phyloP scores from a whole-genome alignment of 2,329 filamentous ascomycete genomes.

The Juglanconis oblonga region DNA sequence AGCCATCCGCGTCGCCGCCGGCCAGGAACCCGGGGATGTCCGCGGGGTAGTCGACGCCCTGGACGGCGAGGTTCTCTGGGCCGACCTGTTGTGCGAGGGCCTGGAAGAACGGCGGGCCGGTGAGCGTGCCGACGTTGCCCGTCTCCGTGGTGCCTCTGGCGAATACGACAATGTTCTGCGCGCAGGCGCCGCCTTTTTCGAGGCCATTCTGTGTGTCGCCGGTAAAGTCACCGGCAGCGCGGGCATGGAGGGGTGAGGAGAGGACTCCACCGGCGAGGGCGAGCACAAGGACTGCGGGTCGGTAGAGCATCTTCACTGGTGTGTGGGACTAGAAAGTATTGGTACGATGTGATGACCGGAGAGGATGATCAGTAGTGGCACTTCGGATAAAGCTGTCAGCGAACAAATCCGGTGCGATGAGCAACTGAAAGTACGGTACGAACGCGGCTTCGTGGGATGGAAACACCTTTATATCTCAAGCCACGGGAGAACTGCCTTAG shows the following conservation, averaged over 20 bases:
- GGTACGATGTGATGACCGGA: background rate
- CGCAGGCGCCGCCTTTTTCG: background rate
- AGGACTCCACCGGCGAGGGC: background rate
- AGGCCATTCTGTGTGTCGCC: slow-evolving; percentile 8
- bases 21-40: slow-evolving; percentile 21
- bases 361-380: no score
- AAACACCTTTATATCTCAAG: no score
- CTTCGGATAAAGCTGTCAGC: no score
- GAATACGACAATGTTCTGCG: slow-evolving; percentile 25
- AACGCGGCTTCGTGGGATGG: no score
- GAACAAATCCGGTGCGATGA: no score
- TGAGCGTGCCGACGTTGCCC: slow-evolving; percentile 25
- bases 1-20: slow-evolving; percentile 24
- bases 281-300: background rate
- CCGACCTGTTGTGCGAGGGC: slow-evolving; percentile 20
- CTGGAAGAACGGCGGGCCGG: slow-evolving; percentile 25
- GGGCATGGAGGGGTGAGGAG: background rate
- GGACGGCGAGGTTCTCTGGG: slow-evolving; percentile 21
- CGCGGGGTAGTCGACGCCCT: slow-evolving; percentile 27
- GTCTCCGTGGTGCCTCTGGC: slow-evolving; percentile 27
- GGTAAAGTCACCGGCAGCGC: background rate
- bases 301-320: background rate
- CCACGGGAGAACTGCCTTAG: no score
- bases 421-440: no score
- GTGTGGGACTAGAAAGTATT: background rate